Base-by-base conservation (phyloP, 2,329 filamentous ascomycete genomes). In the Zymoseptoria brevis region DNA sequence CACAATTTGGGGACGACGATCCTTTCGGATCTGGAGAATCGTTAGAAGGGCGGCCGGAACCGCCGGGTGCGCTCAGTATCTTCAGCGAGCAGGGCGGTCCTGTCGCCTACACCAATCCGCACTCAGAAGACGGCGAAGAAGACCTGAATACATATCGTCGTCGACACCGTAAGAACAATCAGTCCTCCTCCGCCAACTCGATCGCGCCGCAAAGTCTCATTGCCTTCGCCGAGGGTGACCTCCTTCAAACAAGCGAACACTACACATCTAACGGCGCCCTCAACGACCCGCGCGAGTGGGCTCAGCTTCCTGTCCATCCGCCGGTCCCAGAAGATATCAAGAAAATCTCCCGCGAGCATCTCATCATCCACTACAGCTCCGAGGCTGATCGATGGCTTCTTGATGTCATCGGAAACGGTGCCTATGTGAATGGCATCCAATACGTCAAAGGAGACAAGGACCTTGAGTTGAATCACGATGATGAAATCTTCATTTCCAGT, bases 341-440 rank as follows among this genome's bases (percentile, higher is more conserved):
- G 69, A 83, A 82, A 55, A 91, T 92, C 57, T 92, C 88, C 3
- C 80, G 88, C 61, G 78, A 87, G 66, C 89, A 93, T 71, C 77
- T 89, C 54, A 86, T 85, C 67, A 89, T 93, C 65, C 77, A 82
- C 53, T 92, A 86, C 74, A 87, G 88, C 67, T 78, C 82, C 62
- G 76, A 83, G 11, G 79, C 79, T 49, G 79, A 83, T 19, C 76
- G 83, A 6, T 92, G 89, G 67, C 83, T 89, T 69, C 83, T 88
- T 53, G 75, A 81, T 57, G 80, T 86, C 1, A 76, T 84, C 54
- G 83, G 84, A 41, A 90, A 90, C 66, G 87, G 87, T 5, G 85
- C 87, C 67, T 87, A 88, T 68, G 80, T 84, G 62, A 82, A 88
- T 56, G 85, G 86, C 53, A 75, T 55, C 13, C 58, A 65, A 41